Evolutionary conservation across 1,284 basidiomycete genomes (phyloP), one percentile per base, ranked within the genome.

Genomic region (Schizophyllum amplum): DNA sequence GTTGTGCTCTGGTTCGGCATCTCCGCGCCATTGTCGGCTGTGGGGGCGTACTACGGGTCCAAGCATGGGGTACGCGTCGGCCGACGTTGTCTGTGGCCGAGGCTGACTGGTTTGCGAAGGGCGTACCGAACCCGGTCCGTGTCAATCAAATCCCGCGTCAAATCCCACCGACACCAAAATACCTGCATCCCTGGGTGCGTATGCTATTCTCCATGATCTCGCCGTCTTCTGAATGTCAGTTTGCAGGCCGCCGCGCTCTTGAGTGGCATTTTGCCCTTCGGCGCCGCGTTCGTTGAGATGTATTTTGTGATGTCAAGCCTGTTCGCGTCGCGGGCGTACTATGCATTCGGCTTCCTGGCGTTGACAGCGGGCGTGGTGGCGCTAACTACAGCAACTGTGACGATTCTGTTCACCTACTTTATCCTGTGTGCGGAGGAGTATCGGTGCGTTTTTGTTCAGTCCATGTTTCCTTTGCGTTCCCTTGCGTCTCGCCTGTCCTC

Each of bases 1-100:
- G 83, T 96, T 20, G 68, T 92, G 7, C 74, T 99, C n/a, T 99
- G 95, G 95, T 97, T 94, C 71, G 86, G 94, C 52, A 93, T 98
- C 60, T 94, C 94, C 27, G 89, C 92, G 0, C 96, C 96, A 0
- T 77, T 90, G 52, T 89, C 87, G 24, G 78, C 82, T 17, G 70
- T 89, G 48, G 87, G 87, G 21, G 81, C 84, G 11, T 90, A 91
- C 70, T 84, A 87, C 61, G 95, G 95, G 17, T 81, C 90, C 53
- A 90, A 86, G 68, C 87, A 92, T 65, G 95, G 95, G n/a, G 90
- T 93, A 69, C 61, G 86, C 68, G 51, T 47, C 23, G 24, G 20
- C 17, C 13, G 15, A 6, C 57, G 42, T 42, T 42, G 33, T 52
- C 54, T 59, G 24, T 20, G 23, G 51, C 1, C 9, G 17, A 22